Base-by-base conservation (phyloP, 2,329 filamentous ascomycete genomes). In the Colletotrichum sp. region DNA sequence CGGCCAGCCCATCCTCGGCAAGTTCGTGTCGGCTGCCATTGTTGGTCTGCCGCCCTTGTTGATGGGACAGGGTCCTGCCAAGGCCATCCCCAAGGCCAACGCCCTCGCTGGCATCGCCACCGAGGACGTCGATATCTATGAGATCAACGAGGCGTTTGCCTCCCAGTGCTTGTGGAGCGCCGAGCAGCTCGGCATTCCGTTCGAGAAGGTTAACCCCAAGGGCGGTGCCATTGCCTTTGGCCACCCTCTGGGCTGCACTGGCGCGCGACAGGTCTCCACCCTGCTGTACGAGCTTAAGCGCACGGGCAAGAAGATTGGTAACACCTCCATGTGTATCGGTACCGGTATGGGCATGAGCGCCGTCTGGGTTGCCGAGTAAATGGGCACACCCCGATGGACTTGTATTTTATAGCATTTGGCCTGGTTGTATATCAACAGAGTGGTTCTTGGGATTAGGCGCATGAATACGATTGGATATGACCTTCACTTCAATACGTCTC, bases 71-170 rank as follows among this genome's bases (percentile, higher is more conserved):
- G 97, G 97, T 2, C 97, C 97, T 67, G 98, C 95, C 92, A 96
- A 96, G 86, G 96, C 97, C 73, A 98, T 99, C 82, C 97, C 97
- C 78, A 94, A 96, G 83, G 96, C 95, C 6, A 93, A 98, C 72
- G 91, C 95, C 83, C 96, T 97, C 85, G 95, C 96, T 1, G 96
- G 96, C 76, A 92, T 99, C 80, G 90, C 89, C 83, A 95, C 93
- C 86, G 94, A 98, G 73, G 96, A 98, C 80, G 95, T 99, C 34
- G 97, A 98, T 84, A 96, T 98, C 82, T 98, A 92, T 82, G 97
- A 99, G 91, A 98, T 99, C 90, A 99, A 99, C 89, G 97, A 99
- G 91, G 97, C 97, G 2, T 99, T 99, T 85, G 97, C 97, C 36
- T 95, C 92, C 78, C 96, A 98, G 90, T 98, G 95, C 86, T 86